Base-by-base conservation (phyloP, 2,329 filamentous ascomycete genomes). In the Penicillium sp. region DNA sequence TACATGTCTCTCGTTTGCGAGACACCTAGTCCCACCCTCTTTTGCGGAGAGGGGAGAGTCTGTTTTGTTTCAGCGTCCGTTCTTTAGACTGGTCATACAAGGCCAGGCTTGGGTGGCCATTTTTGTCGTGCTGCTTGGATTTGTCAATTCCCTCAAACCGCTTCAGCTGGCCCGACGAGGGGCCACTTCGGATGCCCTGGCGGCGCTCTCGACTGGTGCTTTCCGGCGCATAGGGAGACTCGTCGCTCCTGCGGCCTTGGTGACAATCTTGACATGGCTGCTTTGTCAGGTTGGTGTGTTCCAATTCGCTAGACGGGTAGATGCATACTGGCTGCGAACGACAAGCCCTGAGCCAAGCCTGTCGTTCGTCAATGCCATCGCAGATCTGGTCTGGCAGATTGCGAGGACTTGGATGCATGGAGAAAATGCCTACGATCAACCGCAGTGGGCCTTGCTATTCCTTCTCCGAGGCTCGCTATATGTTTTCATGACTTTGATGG, bases 101-200 rank as follows among this genome's bases (percentile, higher is more conserved):
- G 81, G 83, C 18, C 77, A 84, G 13, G 80, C 82, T 38, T 84
- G 83, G 65, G 83, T 86, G 2, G 78, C 81, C 12, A 81, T 86
- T 54, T 86, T 86, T 67, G 78, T 83, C 60, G 74, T 86, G 39
- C 80, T 84, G 33, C 81, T 82, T 18, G 81, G 81, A 49, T 84
- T 83, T 59, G 81, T 84, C 43, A 84, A 82, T 67, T 77, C 80
- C 3, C 73, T 84, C 44, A 83, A 83, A 59, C 79, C 81, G 13
- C 75, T 84, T 51, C 74, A 76, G 46, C 75, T 80, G 43, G 77
- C 73, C 59, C 75, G 78, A 45, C 70, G 77, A 28, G 80, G 79
- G 43, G 75, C 80, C 56, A 74, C 75, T 48, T 75, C 80, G 35
- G 73, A 72, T 1, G 80, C 80, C 11, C 77, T 81, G 55, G 69